These are phyloP conservation scores for Codiaeum variegatum DNA, from an alignment of 441 rosid genomes.

Conservation along the genomic window DNA sequence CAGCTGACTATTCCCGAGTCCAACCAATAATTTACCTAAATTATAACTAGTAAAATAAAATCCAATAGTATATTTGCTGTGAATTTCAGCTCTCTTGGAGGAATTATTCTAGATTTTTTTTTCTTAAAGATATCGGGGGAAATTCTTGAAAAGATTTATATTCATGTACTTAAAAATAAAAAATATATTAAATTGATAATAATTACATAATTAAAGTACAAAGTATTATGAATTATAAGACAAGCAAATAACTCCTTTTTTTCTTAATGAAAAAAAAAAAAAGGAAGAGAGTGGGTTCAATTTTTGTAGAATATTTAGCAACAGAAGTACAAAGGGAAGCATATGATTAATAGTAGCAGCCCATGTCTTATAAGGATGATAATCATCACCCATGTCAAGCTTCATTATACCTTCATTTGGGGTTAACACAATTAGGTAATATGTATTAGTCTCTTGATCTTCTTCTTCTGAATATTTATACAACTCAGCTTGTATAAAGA, in stretches of 20 bases:
- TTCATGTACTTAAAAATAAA: slow-evolving; percentile 10
- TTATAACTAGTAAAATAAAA: too few species aligned
- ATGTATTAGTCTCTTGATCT: slow-evolving; percentile 43
- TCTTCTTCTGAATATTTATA: slow-evolving; percentile 50
- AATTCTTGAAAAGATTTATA: neutral
- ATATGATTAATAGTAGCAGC: slow-evolving; percentile 59
- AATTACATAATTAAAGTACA: slow-evolving; percentile 20
- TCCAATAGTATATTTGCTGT: too few species aligned
- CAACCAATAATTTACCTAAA: too few species aligned
- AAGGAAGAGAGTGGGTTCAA: slow-evolving; percentile 23
- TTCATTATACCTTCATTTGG: slow-evolving; percentile 60
- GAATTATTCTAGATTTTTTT: too few species aligned
- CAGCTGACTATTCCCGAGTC: too few species aligned
- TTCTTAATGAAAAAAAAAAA: too few species aligned
- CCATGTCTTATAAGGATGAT: slow-evolving; percentile 65
- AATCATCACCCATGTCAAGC: slow-evolving; percentile 79
- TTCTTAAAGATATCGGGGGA: neutral
- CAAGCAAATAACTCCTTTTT: neutral
- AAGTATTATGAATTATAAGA: neutral
- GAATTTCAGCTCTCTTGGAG: too few species aligned
- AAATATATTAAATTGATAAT: slow-evolving; percentile 7
- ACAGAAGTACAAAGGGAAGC: slow-evolving; percentile 62
- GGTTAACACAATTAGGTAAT: slow-evolving; percentile 58
- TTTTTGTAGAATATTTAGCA: slow-evolving; percentile 44
- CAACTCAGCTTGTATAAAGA: slow-evolving; percentile 70